These are phyloP conservation scores for Tephrocybe sp. DNA, from an alignment of 768 basidiomycete species.

Conservation along the genomic window DNA sequence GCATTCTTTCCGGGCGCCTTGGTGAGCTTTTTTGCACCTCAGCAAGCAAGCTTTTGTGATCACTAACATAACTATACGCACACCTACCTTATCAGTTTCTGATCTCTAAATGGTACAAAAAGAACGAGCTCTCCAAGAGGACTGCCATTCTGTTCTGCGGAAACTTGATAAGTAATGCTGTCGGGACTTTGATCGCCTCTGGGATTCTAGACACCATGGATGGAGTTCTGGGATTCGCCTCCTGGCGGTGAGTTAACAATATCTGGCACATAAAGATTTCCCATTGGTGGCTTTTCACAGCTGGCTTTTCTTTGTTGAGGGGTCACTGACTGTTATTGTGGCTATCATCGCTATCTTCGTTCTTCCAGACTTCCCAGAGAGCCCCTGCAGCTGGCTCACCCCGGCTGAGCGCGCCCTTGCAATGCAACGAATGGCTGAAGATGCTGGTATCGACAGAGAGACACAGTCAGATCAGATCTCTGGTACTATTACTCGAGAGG, in stretches of 20 bases:
- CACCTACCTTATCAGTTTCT: slow-evolving; percentile 37
- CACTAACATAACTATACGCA: background rate
- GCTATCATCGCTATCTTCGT: slow-evolving; percentile 59
- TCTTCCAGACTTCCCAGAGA: slow-evolving; percentile 82
- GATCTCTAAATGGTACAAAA: slow-evolving; percentile 78
- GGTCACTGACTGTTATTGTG: slow-evolving; percentile 55
- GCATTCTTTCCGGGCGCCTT: slow-evolving; percentile 69
- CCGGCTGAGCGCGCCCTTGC: slow-evolving; percentile 60
- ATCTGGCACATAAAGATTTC: background rate
- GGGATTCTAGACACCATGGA: slow-evolving; percentile 77
- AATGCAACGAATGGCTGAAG: slow-evolving; percentile 63
- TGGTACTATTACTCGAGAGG: background rate
- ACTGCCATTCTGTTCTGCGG: slow-evolving; percentile 75
- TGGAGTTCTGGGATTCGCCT: slow-evolving; percentile 67
- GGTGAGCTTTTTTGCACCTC: slow-evolving; percentile 26
- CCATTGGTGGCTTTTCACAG: slow-evolving; percentile 31
- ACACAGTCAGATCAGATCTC: slow-evolving; percentile 28
- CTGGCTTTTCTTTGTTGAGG: slow-evolving; percentile 81
- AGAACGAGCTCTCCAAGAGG: slow-evolving; percentile 68
- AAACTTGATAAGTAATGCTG: slow-evolving; percentile 80
- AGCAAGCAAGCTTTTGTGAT: no score
- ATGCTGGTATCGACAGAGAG: slow-evolving; percentile 52
- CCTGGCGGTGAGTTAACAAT: slow-evolving; percentile 60
- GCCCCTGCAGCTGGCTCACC: slow-evolving; percentile 54
- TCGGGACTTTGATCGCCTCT: slow-evolving; percentile 80